Percentiles rank a stretch among this genome's conserved stretches.
phyloP scores from a whole-genome alignment of 345 rosid species.

The Psidium guajava region DNA sequence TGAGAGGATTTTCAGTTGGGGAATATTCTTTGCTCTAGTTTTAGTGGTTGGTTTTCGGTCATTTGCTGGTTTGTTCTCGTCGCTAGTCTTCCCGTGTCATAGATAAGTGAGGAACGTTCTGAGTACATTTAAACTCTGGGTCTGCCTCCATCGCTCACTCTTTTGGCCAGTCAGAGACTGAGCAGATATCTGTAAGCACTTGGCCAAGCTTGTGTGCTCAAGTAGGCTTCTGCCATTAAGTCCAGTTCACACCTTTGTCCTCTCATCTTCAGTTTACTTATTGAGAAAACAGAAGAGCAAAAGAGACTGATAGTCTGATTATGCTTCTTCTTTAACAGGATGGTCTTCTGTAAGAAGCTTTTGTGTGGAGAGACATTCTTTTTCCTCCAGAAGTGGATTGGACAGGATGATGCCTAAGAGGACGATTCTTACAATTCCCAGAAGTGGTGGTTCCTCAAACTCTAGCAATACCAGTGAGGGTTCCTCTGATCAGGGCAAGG shows the following conservation, averaged over 20 bases:
- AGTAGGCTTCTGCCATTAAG: background rate
- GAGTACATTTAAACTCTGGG: background rate
- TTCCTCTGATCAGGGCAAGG: slow-evolving; percentile 38
- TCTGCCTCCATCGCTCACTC: background rate
- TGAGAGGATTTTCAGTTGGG: background rate
- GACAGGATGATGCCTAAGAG: slow-evolving; percentile 12
- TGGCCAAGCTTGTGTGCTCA: background rate
- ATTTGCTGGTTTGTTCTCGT: background rate
- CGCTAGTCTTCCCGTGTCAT: background rate
- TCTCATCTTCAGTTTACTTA: background rate
- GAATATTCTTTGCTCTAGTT: background rate
- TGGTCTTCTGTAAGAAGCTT: background rate
- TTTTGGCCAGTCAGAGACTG: background rate
- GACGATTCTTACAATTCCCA: slow-evolving; percentile 12
- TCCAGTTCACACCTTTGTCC: background rate
- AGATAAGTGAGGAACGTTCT: background rate
- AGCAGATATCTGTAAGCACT: background rate
- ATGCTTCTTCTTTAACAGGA: background rate
- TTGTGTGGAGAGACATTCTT: background rate
- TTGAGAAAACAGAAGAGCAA: background rate
- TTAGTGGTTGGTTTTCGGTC: background rate
- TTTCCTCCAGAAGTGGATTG: slow-evolving; percentile 5
- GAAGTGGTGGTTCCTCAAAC: slow-evolving; percentile 28
- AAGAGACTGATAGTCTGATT: background rate
- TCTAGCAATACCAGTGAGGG: slow-evolving; percentile 18